A percentile compares a stretch with the other conserved stretches of the same genome.
These are phyloP conservation scores for Amaranthus cruentus DNA, from an alignment of 148 eudicot species.

Conservation along the genomic window DNA sequence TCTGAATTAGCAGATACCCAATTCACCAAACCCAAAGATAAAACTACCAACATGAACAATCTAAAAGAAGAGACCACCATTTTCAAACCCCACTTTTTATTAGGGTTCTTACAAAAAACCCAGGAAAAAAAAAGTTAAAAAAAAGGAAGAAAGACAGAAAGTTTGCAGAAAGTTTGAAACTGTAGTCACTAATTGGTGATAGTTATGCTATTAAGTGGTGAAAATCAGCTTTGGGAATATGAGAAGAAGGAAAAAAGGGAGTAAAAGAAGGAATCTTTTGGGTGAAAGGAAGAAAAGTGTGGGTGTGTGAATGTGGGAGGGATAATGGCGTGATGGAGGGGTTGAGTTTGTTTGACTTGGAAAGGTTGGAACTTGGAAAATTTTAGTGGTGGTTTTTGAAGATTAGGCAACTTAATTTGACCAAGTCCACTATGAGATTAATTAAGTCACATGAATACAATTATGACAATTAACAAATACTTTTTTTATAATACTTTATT, in stretches of 20 bases:
- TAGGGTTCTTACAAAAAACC: conserved; percentile 5
- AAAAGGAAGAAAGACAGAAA: neutral
- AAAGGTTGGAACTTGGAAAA: conserved; percentile 12
- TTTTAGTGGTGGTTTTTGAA: conserved; percentile 5
- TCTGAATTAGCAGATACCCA: conserved; percentile 61
- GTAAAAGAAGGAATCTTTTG: conserved; percentile 18
- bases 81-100: neutral
- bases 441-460: neutral
- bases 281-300: neutral
- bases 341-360: conserved; percentile 14
- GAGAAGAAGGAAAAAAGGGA: neutral
- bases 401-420: neutral
- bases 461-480: neutral
- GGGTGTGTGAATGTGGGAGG: conserved; percentile 1
- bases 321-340: neutral
- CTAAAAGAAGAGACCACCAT: conserved; percentile 18
- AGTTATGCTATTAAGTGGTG: neutral
- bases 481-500: neutral
- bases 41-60: conserved; percentile 22
- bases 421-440: conserved; percentile 1
- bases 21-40: conserved; percentile 18
- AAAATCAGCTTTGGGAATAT: conserved; percentile 26
- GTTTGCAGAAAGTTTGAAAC: neutral
- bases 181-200: neutral
- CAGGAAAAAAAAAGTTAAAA: too few relatives aligned